These are phyloP conservation scores for Irpex sp. DNA, from an alignment of 1,284 basidiomycete species.

Conservation along the genomic window DNA sequence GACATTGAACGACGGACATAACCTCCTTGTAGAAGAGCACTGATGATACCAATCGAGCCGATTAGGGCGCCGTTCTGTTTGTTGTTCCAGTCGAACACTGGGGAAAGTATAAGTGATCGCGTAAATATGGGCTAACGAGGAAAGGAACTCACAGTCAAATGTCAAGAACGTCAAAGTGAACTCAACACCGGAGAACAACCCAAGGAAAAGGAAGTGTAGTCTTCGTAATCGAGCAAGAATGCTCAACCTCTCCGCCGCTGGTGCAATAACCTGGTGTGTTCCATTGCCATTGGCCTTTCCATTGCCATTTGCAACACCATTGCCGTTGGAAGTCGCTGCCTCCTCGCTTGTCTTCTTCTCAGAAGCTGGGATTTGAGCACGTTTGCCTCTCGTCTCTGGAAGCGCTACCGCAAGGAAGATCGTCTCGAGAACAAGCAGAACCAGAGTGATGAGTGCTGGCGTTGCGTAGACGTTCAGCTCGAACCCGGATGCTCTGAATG, in stretches of 20 bases:
- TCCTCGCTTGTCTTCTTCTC: conserved; percentile 20
- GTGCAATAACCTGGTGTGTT: conserved; percentile 4
- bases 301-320: conserved; percentile 2
- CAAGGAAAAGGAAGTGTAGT: conserved; percentile 80
- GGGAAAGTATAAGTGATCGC: conserved; percentile 9
- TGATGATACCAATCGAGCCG: conserved; percentile 85
- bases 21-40: conserved; percentile 84
- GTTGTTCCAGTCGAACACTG: conserved; percentile 87
- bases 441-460: conserved; percentile 75
- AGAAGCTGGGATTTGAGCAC: conserved; percentile 20
- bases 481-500: conserved; percentile 53
- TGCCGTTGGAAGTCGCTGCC: conserved; percentile 18
- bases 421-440: conserved; percentile 69
- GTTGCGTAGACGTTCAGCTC: conserved; percentile 83
- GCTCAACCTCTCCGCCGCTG: conserved; percentile 38
- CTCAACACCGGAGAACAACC: conserved; percentile 88
- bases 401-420: conserved; percentile 69
- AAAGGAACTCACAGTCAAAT: conserved; percentile 68
- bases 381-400: conserved; percentile 69
- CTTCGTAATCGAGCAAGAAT: conserved; percentile 54
- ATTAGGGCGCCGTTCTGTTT: conserved; percentile 85
- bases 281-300: conserved; percentile 14
- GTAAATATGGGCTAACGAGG: not conserved
- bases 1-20: conserved; percentile 79
- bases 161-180: conserved; percentile 91